A percentile compares a stretch with the other conserved stretches of the same genome.
phyloP scores from a whole-genome alignment of 2,329 filamentous ascomycete species.

The Xylaria sp. region DNA sequence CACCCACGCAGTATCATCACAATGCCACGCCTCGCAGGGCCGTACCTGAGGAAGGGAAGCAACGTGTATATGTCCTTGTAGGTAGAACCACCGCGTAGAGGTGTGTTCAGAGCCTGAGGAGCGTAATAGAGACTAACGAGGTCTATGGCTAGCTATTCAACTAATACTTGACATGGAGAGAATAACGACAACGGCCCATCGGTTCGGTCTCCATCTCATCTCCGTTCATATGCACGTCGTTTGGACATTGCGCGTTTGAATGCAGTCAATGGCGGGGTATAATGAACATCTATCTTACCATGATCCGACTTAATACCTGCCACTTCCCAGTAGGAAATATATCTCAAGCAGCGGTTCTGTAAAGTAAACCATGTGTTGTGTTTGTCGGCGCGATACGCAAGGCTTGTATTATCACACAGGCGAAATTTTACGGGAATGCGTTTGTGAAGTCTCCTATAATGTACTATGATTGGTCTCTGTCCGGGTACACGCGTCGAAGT shows the following conservation, averaged over 20 bases:
- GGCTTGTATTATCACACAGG: background rate
- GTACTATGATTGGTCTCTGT: background rate
- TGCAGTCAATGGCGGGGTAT: background rate
- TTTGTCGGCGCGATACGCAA: background rate
- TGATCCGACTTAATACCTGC: background rate
- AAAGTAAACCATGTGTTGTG: too few species aligned
- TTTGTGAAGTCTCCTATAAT: constrained; percentile 9
- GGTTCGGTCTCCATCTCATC: background rate
- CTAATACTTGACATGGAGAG: background rate
- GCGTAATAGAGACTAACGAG: background rate
- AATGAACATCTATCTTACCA: background rate
- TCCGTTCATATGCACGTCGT: background rate
- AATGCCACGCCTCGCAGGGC: background rate
- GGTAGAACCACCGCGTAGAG: background rate
- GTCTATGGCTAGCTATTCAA: background rate
- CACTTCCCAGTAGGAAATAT: too few species aligned
- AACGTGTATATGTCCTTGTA: background rate
- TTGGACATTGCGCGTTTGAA: background rate
- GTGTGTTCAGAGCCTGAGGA: background rate
- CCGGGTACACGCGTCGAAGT: constrained; percentile 16
- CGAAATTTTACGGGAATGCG: background rate
- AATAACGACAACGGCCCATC: background rate
- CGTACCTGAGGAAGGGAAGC: background rate
- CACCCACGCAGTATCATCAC: constrained; percentile 1
- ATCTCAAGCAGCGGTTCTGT: background rate